These are phyloP conservation scores for Cryptococcus wingfieldii DNA, from an alignment of 1,284 basidiomycete genomes.

Conservation along the genomic window DNA sequence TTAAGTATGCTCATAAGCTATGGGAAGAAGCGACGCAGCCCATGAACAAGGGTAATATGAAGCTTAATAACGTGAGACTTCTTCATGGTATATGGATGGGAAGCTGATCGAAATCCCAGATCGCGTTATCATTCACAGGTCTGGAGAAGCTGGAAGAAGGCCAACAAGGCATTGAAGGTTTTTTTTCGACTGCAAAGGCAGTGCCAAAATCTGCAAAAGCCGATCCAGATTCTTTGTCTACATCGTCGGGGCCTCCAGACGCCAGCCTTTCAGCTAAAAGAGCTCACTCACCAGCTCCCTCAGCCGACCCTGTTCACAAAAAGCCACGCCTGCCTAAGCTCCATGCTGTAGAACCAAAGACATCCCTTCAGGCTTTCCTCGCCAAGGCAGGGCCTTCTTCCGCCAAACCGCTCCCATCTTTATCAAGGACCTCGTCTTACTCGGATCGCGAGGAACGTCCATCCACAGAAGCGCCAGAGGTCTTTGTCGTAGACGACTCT, in stretches of 20 bases:
- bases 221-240: too few species aligned
- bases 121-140: slow-evolving; percentile 76
- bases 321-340: slow-evolving; percentile 29
- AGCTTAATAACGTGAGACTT: slow-evolving; percentile 58
- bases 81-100: not conserved
- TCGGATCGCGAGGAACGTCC: slow-evolving; percentile 23
- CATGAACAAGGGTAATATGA: slow-evolving; percentile 52
- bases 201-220: too few species aligned
- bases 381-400: slow-evolving; percentile 2
- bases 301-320: slow-evolving; percentile 10
- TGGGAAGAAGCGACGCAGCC: slow-evolving; percentile 77
- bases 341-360: slow-evolving; percentile 19
- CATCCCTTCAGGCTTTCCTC: slow-evolving; percentile 31
- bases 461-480: not conserved
- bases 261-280: not conserved
- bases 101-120: slow-evolving; percentile 18
- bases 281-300: slow-evolving; percentile 12
- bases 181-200: slow-evolving; percentile 53
- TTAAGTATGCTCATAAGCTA: slow-evolving; percentile 71
- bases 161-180: slow-evolving; percentile 80
- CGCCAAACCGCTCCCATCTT: slow-evolving; percentile 1
- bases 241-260: not conserved
- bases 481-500: slow-evolving; percentile 25
- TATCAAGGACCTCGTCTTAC: not conserved
- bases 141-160: slow-evolving; percentile 74